Conservation (phyloP, 495 filamentous ascomycete species). For the Tetracladium setigerum region DNA sequence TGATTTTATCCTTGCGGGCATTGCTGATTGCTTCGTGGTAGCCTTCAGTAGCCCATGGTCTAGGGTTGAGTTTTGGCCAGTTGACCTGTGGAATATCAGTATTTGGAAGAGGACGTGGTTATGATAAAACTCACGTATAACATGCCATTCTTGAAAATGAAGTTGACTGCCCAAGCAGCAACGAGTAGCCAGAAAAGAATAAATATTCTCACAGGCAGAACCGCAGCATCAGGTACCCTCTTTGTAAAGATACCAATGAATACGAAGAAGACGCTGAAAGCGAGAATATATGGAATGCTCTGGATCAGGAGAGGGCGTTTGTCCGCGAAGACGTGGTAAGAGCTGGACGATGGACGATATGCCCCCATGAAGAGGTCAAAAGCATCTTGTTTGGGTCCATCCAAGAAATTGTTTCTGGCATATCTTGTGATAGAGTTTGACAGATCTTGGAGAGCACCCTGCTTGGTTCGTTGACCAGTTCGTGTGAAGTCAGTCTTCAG, state of each 20-base stretch:
- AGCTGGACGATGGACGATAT: slow-evolving; percentile 63
- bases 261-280: slow-evolving; percentile 79
- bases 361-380: slow-evolving; percentile 89
- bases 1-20: slow-evolving; percentile 65
- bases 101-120: background rate
- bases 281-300: slow-evolving; percentile 80
- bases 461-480: slow-evolving; percentile 75
- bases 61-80: slow-evolving; percentile 92
- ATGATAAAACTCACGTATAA: slow-evolving; percentile 65
- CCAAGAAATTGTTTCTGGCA: slow-evolving; percentile 81
- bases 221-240: slow-evolving; percentile 54
- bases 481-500: slow-evolving; percentile 95
- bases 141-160: slow-evolving; percentile 77
- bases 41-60: slow-evolving; percentile 75
- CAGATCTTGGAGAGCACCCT: slow-evolving; percentile 72
- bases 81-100: slow-evolving; percentile 61
- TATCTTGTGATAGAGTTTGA: slow-evolving; percentile 80
- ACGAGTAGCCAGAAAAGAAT: slow-evolving; percentile 66
- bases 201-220: slow-evolving; percentile 74
- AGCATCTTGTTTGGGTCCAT: slow-evolving; percentile 88
- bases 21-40: slow-evolving; percentile 79
- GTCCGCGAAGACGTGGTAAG: slow-evolving; percentile 64
- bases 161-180: slow-evolving; percentile 59
- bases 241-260: slow-evolving; percentile 70
- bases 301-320: slow-evolving; percentile 81